These are phyloP conservation scores for Salix dunnii DNA, from an alignment of 345 rosid species.

Conservation along the genomic window DNA sequence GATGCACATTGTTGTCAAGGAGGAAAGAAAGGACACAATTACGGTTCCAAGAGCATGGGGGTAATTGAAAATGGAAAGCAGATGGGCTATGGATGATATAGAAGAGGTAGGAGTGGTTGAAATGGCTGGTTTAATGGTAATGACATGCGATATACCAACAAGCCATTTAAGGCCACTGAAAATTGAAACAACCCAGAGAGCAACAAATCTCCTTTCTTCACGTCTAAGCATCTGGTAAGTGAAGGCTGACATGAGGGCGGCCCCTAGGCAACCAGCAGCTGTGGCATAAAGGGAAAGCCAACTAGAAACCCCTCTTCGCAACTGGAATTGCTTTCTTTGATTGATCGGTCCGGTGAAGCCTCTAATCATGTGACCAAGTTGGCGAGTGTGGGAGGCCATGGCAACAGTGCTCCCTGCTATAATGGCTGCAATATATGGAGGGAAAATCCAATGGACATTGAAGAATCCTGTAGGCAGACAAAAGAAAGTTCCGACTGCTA, in stretches of 20 bases:
- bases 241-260: constrained; percentile 48
- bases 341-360: constrained; percentile 37
- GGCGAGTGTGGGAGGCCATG: constrained; percentile 52
- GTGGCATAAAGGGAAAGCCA: constrained; percentile 55
- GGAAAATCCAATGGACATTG: constrained; percentile 38
- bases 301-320: constrained; percentile 37
- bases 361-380: constrained; percentile 43
- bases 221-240: constrained; percentile 48
- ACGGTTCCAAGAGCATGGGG: constrained; percentile 49
- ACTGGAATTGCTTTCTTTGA: constrained; percentile 22
- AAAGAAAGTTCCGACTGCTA: constrained; percentile 44
- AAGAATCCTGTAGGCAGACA: constrained; percentile 58
- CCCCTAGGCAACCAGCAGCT: constrained; percentile 46
- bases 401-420: constrained; percentile 36
- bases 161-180: constrained; percentile 63
- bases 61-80: constrained; percentile 36
- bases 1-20: constrained; percentile 58
- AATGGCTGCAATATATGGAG: constrained; percentile 40
- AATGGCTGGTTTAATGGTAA: constrained; percentile 18
- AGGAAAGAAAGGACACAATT: constrained; percentile 35
- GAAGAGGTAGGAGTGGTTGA: constrained; percentile 7
- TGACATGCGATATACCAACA: constrained; percentile 33
- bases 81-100: constrained; percentile 20
- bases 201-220: constrained; percentile 14
- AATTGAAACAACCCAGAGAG: constrained; percentile 61